Base-by-base conservation (phyloP, 306 rosid genomes). In the Spatholobus suberectus region DNA sequence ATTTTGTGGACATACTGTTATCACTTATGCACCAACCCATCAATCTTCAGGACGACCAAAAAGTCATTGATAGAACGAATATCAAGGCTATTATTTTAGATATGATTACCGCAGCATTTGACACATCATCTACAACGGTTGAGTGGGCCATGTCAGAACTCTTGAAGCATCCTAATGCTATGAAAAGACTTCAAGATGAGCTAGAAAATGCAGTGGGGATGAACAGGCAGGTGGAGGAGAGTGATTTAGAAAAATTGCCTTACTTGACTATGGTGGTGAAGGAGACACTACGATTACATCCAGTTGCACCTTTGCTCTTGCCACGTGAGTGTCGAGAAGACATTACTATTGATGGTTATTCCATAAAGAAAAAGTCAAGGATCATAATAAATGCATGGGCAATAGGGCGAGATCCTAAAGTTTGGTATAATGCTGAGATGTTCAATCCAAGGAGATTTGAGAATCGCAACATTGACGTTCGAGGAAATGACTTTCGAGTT, bases 121-220 rank as follows among this genome's bases (percentile, higher is more conserved):
- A 83, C 23, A 58, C 83, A 47, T 57, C 81, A 32, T 5, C 74
- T 4, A 15, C 24, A 0, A 3, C 27, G 0, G 7, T 76, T 2
- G 43, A 47, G 3, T 89, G 90, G 92, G 70, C 34, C 10, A n/a
- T 89, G 1, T 54, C 92, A 0, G 89, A 84, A 57, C 82, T 89
- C 17, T 3, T 87, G 4, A 82, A 66, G 49, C 75, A 89, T 54
- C 89, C 89, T 1, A 63, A 34, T 4, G 82, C 66, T 1, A 82
- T 77, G 84, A 83, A 72, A 6, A 51, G 11, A 4, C 82, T 85
- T 52, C 90, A 89, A 72, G 29, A 66, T 29, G 32, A 29, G 78
- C 18, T 86, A 4, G 24, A 46, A 10, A 58, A 2, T 24, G 66
- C 38, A 12, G 62, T 86, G 0, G 90, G 92, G 0, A 52, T 3